These are phyloP conservation scores for Bruguiera hainesii DNA, from an alignment of 441 rosid genomes.

Conservation along the genomic window DNA sequence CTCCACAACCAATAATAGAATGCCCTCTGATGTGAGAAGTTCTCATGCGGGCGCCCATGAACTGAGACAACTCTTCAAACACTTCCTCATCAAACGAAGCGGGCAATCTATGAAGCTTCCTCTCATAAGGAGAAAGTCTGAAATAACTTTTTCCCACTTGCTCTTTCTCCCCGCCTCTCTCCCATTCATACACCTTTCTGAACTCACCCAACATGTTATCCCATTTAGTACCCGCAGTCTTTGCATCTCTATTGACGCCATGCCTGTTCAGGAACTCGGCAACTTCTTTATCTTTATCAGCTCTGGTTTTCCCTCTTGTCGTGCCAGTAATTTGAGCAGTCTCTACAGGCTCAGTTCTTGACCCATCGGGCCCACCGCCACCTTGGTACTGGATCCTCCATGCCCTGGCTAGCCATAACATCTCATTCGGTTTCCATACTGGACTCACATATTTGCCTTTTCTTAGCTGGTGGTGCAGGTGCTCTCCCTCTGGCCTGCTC, in stretches of 20 bases:
- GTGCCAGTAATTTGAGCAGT: slow-evolving; percentile 16
- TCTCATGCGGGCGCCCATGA: slow-evolving; percentile 83
- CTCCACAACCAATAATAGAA: slow-evolving; percentile 24
- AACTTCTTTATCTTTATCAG: slow-evolving; percentile 91
- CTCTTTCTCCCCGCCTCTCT: slow-evolving; percentile 68
- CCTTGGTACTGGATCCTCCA: slow-evolving; percentile 85
- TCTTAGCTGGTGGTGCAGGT: slow-evolving; percentile 61
- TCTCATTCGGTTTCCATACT: slow-evolving; percentile 96
- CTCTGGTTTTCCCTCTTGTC: slow-evolving; percentile 80
- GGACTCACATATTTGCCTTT: slow-evolving; percentile 97
- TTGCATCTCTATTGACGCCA: slow-evolving; percentile 81
- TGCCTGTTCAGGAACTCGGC: slow-evolving; percentile 78
- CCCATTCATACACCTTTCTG: slow-evolving; percentile 94
- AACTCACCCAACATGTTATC: slow-evolving; percentile 98
- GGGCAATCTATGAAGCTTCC: slow-evolving; percentile 73
- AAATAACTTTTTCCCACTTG: slow-evolving; percentile 85
- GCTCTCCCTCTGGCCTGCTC: slow-evolving; percentile 44
- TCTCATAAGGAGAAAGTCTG: slow-evolving; percentile 85
- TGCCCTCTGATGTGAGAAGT: slow-evolving; percentile 43
- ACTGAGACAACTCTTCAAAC: slow-evolving; percentile 80
- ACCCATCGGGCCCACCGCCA: slow-evolving; percentile 38
- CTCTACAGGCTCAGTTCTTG: slow-evolving; percentile 23
- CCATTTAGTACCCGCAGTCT: slow-evolving; percentile 98
- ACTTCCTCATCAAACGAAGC: slow-evolving; percentile 98
- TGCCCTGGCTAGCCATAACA: slow-evolving; percentile 94